phyloP scores from a whole-genome alignment of 1,139 yeast species.

The Taphrina betulina region DNA sequence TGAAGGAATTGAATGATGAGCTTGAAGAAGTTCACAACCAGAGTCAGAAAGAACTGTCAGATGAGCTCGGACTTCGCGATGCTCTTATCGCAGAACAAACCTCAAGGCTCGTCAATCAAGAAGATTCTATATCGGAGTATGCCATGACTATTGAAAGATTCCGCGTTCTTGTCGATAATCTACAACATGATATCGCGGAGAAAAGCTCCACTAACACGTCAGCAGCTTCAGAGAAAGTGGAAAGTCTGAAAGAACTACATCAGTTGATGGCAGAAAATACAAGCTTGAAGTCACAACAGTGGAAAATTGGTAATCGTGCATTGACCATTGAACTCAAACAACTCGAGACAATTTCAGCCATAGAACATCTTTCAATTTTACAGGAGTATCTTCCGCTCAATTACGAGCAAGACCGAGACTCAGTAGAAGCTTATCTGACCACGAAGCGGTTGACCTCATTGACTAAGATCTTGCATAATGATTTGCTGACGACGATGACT shows the following conservation, averaged over 20 bases:
- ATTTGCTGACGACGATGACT: too few species aligned
- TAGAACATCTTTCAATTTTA: slow-evolving; percentile 42
- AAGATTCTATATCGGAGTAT: slow-evolving; percentile 35
- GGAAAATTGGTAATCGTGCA: slow-evolving; percentile 39
- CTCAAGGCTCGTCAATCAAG: slow-evolving; percentile 33
- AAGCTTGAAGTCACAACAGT: slow-evolving; percentile 40
- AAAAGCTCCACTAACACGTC: slow-evolving; percentile 38
- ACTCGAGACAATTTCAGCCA: slow-evolving; percentile 41
- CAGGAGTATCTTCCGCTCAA: slow-evolving; percentile 34
- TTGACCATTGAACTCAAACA: slow-evolving; percentile 42
- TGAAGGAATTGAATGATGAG: slow-evolving; percentile 60
- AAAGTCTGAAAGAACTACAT: slow-evolving; percentile 38
- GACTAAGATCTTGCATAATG: slow-evolving; percentile 9
- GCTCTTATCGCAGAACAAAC: slow-evolving; percentile 38
- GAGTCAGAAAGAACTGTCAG: slow-evolving; percentile 56
- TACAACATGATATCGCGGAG: slow-evolving; percentile 42
- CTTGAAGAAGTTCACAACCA: slow-evolving; percentile 59
- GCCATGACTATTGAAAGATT: slow-evolving; percentile 43
- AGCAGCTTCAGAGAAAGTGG: slow-evolving; percentile 38
- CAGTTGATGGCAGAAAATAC: slow-evolving; percentile 41
- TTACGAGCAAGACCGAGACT: slow-evolving; percentile 24
- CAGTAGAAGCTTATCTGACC: slow-evolving; percentile 29
- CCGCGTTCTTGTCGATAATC: slow-evolving; percentile 42
- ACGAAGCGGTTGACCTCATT: slow-evolving; percentile 21
- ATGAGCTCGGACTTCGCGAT: slow-evolving; percentile 46